These are phyloP conservation scores for Thielaviopsis ethacetica DNA, from an alignment of 2,329 filamentous ascomycete species.

Conservation along the genomic window DNA sequence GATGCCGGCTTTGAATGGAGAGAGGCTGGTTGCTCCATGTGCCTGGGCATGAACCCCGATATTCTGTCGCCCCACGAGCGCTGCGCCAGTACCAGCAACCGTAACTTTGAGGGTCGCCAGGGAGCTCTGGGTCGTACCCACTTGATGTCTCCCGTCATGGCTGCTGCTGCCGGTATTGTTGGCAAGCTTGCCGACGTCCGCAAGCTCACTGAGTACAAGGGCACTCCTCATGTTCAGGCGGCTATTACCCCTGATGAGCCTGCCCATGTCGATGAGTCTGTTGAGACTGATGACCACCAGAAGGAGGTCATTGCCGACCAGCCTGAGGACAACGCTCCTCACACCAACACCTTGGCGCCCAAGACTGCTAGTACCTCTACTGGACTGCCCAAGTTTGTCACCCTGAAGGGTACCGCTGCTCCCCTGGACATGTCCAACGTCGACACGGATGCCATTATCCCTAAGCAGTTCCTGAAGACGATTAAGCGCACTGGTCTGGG, in stretches of 20 bases:
- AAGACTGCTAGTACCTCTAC: constrained; percentile 28
- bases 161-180: constrained; percentile 69
- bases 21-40: constrained; percentile 98
- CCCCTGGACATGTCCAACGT: constrained; percentile 79
- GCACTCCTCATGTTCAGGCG: constrained; percentile 44
- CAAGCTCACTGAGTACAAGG: constrained; percentile 48
- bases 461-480: constrained; percentile 98
- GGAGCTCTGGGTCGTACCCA: constrained; percentile 84
- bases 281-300: constrained; percentile 33
- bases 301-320: constrained; percentile 38
- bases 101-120: constrained; percentile 94
- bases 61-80: constrained; percentile 84
- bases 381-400: constrained; percentile 71
- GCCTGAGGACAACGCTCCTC: constrained; percentile 46
- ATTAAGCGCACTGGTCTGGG: constrained; percentile 96
- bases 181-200: constrained; percentile 88
- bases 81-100: constrained; percentile 89
- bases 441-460: constrained; percentile 98
- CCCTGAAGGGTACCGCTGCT: constrained; percentile 73
- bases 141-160: constrained; percentile 94
- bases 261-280: constrained; percentile 35
- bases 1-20: constrained; percentile 96
- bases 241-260: constrained; percentile 26
- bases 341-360: constrained; percentile 41
- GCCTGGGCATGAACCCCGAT: constrained; percentile 97